Conservation (phyloP, 164 flowering plant species). For the Kalanchoe fedtschenkoi region DNA sequence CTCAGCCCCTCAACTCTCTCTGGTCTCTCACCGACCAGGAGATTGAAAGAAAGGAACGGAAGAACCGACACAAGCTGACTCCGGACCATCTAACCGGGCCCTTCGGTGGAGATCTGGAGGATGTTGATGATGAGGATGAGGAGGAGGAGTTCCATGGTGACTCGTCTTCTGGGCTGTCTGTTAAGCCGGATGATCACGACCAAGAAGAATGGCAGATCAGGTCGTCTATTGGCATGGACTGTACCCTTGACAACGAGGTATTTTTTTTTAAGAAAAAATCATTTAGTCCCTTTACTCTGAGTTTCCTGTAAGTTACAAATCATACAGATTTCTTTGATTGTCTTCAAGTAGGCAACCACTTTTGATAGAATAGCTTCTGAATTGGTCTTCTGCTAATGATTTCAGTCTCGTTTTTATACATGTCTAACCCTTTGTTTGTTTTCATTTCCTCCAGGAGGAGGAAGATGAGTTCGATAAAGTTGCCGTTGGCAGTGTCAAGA, state of each 20-base stretch:
- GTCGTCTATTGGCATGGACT: slow-evolving; percentile 56
- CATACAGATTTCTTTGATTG: neutral
- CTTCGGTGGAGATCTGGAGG: slow-evolving; percentile 14
- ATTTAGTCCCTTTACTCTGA: neutral
- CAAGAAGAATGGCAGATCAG: slow-evolving; percentile 63
- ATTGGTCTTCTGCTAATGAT: neutral
- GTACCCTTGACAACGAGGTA: slow-evolving; percentile 84
- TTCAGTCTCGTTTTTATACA: neutral
- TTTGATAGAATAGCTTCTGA: neutral
- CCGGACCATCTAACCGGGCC: slow-evolving; percentile 14
- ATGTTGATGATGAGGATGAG: slow-evolving; percentile 18
- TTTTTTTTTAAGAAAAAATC: too few relatives aligned
- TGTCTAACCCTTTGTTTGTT: neutral
- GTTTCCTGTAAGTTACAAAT: too few relatives aligned
- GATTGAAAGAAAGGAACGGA: slow-evolving; percentile 47
- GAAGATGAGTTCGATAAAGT: slow-evolving; percentile 84
- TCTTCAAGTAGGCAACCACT: neutral
- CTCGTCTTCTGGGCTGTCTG: neutral
- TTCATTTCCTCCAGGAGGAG: slow-evolving; percentile 59
- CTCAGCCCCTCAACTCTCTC: slow-evolving; percentile 22
- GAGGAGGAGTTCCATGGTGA: neutral
- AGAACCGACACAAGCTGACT: slow-evolving; percentile 32
- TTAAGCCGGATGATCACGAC: slow-evolving; percentile 22
- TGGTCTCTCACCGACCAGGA: slow-evolving; percentile 68
- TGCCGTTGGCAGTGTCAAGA: slow-evolving; percentile 60